Base-by-base conservation (phyloP, 1,139 yeast genomes). In the Pichia inconspicua region DNA sequence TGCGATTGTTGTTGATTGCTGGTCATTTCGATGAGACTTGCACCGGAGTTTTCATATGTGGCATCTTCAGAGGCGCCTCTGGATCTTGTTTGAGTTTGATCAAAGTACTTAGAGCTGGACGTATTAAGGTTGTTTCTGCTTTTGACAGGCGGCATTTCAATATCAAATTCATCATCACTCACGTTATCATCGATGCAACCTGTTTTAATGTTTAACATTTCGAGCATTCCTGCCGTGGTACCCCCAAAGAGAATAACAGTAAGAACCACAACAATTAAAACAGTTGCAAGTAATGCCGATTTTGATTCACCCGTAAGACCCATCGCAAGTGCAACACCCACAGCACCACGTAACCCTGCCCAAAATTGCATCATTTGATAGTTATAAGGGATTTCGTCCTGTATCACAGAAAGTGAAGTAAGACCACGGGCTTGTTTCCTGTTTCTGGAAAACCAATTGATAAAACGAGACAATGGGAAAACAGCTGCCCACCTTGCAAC, bases 311-410 rank as follows among this genome's bases (percentile, higher is more conserved):
- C 98, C 66, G 87, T 95, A 44, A 94, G 71, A 2, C 98, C 98
- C 80, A 95, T 90, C 0, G 98, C 98, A 60, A 94, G 75, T 0
- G 98, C 99, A 3, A 94, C 99, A 56, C 99, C 99, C 35, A 94
- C 99, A 1, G 99, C 99, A 51, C 99, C 99, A 62, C 99, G 75
- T 51, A 94, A 73, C 6, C 99, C 99, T 1, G 98, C 98, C 99
- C 99, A 94, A 66, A 94, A 94, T 43, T 94, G 87, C 98, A 94
- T 92, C 88, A 90, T 88, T 68, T 94, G 98, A 66, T 94, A 94
- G 51, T 86, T 88, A 58, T 88, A 94, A 25, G 96, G 92, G 52
- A 94, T 89, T 67, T 90, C 97, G 58, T 90, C 97, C 1, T 86
- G 84, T n/a, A 73, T 68, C 6, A 76, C 64, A 36, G 70, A 68